phyloP scores from a whole-genome alignment of 371 early-diverging fungal species.

The Fennellomyces sp. region DNA sequence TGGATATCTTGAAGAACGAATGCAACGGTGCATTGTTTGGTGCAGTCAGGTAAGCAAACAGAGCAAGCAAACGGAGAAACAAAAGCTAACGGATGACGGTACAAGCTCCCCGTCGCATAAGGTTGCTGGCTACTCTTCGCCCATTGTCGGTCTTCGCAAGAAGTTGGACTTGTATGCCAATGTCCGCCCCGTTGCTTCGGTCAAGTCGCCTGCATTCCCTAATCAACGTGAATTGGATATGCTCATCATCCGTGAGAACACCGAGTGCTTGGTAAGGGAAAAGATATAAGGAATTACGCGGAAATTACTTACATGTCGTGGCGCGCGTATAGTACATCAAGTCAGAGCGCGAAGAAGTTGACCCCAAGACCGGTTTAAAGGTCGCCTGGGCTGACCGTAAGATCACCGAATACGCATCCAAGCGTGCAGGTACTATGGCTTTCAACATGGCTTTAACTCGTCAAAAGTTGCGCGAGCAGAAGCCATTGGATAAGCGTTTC shows the following conservation, averaged over 20 bases:
- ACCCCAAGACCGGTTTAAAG: constrained; percentile 64
- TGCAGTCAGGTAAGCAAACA: constrained; percentile 91
- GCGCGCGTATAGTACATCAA: constrained; percentile 74
- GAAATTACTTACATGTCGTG: not conserved
- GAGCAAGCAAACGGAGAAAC: not conserved
- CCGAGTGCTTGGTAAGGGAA: constrained; percentile 86
- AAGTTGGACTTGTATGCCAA: constrained; percentile 93
- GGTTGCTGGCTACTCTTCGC: constrained; percentile 95
- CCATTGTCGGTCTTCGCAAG: constrained; percentile 93
- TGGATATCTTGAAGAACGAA: constrained; percentile 73
- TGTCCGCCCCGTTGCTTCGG: constrained; percentile 86
- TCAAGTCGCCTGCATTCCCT: constrained; percentile 60
- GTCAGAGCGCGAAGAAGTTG: constrained; percentile 72
- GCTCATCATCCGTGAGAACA: constrained; percentile 96
- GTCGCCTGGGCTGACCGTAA: constrained; percentile 87
- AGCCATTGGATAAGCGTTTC: constrained; percentile 58
- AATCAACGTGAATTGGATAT: constrained; percentile 83
- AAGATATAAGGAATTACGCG: not conserved
- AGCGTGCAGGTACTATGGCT: constrained; percentile 85
- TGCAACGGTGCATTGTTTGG: constrained; percentile 97
- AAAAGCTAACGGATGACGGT: not conserved
- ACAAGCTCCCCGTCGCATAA: constrained; percentile 93
- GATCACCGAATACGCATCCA: constrained; percentile 87
- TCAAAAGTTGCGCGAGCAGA: constrained; percentile 66
- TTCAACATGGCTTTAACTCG: constrained; percentile 88